Base-by-base conservation (phyloP, 2,329 filamentous ascomycete species). In the Pseudocercospora eumusae region DNA sequence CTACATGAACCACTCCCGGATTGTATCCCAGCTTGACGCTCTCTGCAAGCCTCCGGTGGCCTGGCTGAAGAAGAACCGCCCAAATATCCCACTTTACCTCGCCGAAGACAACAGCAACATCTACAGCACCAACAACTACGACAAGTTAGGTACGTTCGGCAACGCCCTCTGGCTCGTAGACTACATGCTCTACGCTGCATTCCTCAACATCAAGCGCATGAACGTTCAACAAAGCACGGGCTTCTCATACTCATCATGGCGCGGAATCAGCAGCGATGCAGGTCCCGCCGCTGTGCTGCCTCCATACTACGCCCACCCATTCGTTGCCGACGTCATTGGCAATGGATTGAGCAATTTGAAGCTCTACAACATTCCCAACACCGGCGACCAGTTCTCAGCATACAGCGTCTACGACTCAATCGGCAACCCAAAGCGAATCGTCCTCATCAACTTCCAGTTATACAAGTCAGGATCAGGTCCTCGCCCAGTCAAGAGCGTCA, bases 301-400 rank as follows among this genome's bases (percentile, higher is more conserved):
- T 47, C 63, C 63, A 21, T 65, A 62, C 54, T 65, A 65, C 60
- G 63, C 63, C 18, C 63, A 65, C 44, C 63, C 63, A 5, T 65
- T 65, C 50, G 60, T 65, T 15, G 63, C 63, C 6, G 63, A 65
- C 33, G 59, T 65, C 4, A 59, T 65, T 25, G 63, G 63, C n/a
- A 65, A 62, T 27, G 23, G 45, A 3, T 1, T 54, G n/a, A 50
- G 57, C 44, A 49, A 60, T 27, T 49, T 62, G 9, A 52, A 54
- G 6, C 57, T 63, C 21, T 21, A 31, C 47, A 55, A 63, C 40
- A 49, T 65, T 21, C 59, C 56, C 11, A 58, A 57, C 47, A 61
- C 57, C 28, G 42, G 45, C n/a, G 63, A 57, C 47, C 49, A 53
- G 18, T 58, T 65, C 53, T 62, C 63, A 18, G 63, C 50, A 4